These are phyloP conservation scores for Ophiognomonia clavigignenti-juglandacearum DNA, from an alignment of 2,329 filamentous ascomycete genomes.

Conservation along the genomic window DNA sequence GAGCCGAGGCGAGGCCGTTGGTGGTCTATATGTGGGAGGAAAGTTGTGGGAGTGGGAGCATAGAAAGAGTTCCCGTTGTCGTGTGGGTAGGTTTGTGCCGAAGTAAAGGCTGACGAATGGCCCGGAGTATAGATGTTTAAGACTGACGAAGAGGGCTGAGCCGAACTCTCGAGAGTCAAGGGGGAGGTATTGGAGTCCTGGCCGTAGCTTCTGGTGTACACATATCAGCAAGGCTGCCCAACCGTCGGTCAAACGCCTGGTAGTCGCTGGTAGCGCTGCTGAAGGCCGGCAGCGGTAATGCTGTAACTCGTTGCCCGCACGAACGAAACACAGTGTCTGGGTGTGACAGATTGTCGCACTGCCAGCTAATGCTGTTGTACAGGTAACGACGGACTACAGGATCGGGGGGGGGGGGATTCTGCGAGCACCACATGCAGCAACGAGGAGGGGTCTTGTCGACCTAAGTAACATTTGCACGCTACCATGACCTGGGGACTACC, in stretches of 20 bases:
- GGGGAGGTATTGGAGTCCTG: constrained; percentile 48
- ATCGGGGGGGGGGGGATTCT: constrained; percentile 33
- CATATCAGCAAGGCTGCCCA: constrained; percentile 24
- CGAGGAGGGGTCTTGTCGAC: constrained; percentile 11
- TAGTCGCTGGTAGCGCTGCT: constrained; percentile 15
- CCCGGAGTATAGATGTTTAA: constrained; percentile 45
- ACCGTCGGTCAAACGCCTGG: constrained; percentile 17
- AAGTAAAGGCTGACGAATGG: constrained; percentile 38
- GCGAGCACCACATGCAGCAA: constrained; percentile 25
- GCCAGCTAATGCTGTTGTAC: constrained; percentile 40
- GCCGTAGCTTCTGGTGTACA: constrained; percentile 42
- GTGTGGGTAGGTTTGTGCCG: constrained; percentile 42
- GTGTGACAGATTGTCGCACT: constrained; percentile 34
- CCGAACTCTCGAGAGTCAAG: constrained; percentile 47
- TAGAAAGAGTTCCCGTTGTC: constrained; percentile 46
- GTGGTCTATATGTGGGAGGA: constrained; percentile 47
- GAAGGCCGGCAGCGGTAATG: constrained; percentile 20
- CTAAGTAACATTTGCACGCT: constrained; percentile 14
- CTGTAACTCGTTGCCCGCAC: constrained; percentile 21
- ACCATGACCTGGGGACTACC: constrained; percentile 14
- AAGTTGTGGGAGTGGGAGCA: constrained; percentile 34
- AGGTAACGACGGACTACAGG: constrained; percentile 32
- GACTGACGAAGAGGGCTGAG: constrained; percentile 42
- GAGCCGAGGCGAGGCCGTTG: constrained; percentile 49
- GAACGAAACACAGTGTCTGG: constrained; percentile 17